phyloP scores from a whole-genome alignment of 2,329 filamentous ascomycete genomes.

The Alternaria panax region DNA sequence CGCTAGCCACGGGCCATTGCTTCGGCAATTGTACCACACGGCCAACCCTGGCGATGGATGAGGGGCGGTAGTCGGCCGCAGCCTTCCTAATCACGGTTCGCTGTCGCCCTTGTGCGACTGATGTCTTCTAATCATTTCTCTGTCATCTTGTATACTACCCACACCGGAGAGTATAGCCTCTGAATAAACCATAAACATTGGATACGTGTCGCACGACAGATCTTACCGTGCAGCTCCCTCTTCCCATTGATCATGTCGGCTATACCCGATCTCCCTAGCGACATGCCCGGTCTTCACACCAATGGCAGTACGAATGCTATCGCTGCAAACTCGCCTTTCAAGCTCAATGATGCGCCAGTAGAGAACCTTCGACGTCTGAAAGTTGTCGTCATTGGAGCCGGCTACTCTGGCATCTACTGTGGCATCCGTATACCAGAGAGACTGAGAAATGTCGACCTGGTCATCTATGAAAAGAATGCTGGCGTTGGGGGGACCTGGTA shows the following conservation, averaged over 20 bases:
- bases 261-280: slow-evolving; percentile 37
- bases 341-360: slow-evolving; percentile 50
- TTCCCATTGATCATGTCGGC: slow-evolving; percentile 36
- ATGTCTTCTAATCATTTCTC: slow-evolving; percentile 5
- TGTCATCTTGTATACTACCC: slow-evolving; percentile 22
- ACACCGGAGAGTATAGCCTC: slow-evolving; percentile 9
- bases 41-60: not conserved
- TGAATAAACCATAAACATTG: slow-evolving; percentile 16
- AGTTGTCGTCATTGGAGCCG: slow-evolving; percentile 56
- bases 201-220: slow-evolving; percentile 2
- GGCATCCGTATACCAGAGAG: slow-evolving; percentile 55
- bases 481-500: slow-evolving; percentile 52
- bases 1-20: slow-evolving; percentile 2
- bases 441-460: slow-evolving; percentile 50
- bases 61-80: slow-evolving; percentile 1
- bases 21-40: slow-evolving; percentile 26
- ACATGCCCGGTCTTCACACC: slow-evolving; percentile 18
- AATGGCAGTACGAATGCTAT: slow-evolving; percentile 19
- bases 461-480: slow-evolving; percentile 55
- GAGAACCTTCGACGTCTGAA: slow-evolving; percentile 54
- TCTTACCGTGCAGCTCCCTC: not conserved
- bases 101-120: slow-evolving; percentile 4
- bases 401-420: slow-evolving; percentile 55
- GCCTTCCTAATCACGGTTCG: slow-evolving; percentile 7
- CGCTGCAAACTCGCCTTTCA: slow-evolving; percentile 23